Percentiles rank a stretch among this genome's conserved stretches.
Evolutionary conservation across 2,329 filamentous ascomycete species (phyloP).

Genomic region (Penicillium sp.): DNA sequence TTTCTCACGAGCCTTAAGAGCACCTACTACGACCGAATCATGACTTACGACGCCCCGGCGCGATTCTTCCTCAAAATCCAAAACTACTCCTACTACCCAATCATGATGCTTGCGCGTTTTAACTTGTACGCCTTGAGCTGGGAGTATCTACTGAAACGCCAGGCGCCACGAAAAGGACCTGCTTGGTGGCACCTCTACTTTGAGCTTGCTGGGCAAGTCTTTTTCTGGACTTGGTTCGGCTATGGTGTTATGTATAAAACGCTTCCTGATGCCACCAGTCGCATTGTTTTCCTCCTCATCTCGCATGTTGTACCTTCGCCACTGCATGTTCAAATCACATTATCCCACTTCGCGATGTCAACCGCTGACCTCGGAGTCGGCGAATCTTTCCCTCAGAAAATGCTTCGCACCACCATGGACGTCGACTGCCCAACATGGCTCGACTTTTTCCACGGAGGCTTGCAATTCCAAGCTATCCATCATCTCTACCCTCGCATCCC

Average conservation of each 20-base stretch:
- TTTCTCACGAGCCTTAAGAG: conserved; percentile 73
- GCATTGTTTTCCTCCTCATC: conserved; percentile 74
- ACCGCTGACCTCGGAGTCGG: conserved; percentile 79
- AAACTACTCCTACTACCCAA: conserved; percentile 78
- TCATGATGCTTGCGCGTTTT: conserved; percentile 80
- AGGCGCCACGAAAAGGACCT: conserved; percentile 71
- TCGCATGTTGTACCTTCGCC: conserved; percentile 81
- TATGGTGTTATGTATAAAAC: conserved; percentile 75
- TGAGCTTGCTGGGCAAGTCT: conserved; percentile 72
- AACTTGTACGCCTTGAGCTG: conserved; percentile 84
- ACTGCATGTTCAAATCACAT: conserved; percentile 84
- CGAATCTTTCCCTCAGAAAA: conserved; percentile 87
- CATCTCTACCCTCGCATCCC: conserved; percentile 83
- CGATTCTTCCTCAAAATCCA: conserved; percentile 72
- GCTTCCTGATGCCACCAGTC: conserved; percentile 68
- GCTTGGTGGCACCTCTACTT: conserved; percentile 82
- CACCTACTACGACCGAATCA: conserved; percentile 79
- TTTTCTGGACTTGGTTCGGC: conserved; percentile 87
- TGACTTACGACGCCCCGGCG: conserved; percentile 75
- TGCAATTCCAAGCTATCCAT: conserved; percentile 89
- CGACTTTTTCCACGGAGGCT: conserved; percentile 83
- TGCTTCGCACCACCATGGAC: conserved; percentile 92
- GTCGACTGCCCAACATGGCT: conserved; percentile 86
- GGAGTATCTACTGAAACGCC: conserved; percentile 70
- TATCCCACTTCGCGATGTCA: conserved; percentile 93